Evolutionary conservation across 805 yeast genomes (phyloP).

Genomic region (Tetrapisispora namnaoensis): DNA sequence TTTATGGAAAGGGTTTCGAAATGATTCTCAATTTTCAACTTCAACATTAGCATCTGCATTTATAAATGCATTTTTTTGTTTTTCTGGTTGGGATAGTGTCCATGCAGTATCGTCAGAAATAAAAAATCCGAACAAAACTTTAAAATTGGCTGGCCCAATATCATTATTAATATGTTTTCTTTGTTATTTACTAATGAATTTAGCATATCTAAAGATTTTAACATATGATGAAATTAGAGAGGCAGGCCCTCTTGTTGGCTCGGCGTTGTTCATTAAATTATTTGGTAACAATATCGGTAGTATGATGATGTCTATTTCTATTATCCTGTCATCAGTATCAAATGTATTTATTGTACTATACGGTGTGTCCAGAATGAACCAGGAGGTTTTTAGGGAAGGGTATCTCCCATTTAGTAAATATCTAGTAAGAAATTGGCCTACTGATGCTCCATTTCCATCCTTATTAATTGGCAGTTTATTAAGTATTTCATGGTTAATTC

Average conservation of each 20-base stretch:
- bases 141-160: slow-evolving; percentile 52
- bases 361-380: slow-evolving; percentile 51
- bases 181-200: slow-evolving; percentile 43
- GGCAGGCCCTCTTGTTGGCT: slow-evolving; percentile 52
- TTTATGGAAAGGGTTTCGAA: slow-evolving; percentile 21
- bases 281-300: slow-evolving; percentile 46
- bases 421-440: slow-evolving; percentile 48
- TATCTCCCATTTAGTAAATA: slow-evolving; percentile 42
- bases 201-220: slow-evolving; percentile 47
- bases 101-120: slow-evolving; percentile 55
- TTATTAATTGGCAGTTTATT: slow-evolving; percentile 29
- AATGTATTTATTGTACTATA: slow-evolving; percentile 54
- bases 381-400: slow-evolving; percentile 57
- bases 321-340: slow-evolving; percentile 54
- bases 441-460: slow-evolving; percentile 47
- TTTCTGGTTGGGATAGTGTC: slow-evolving; percentile 54
- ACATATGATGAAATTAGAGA: slow-evolving; percentile 43
- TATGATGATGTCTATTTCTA: slow-evolving; percentile 43
- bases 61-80: slow-evolving; percentile 49
- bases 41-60: slow-evolving; percentile 46
- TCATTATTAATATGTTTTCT: slow-evolving; percentile 39
- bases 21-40: slow-evolving; percentile 26
- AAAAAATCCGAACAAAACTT: slow-evolving; percentile 46
- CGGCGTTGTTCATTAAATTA: slow-evolving; percentile 45
- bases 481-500: slow-evolving; percentile 27